Percentiles rank a stretch among this genome's conserved stretches.
These are phyloP conservation scores for Boletus subcaerulescens DNA, from an alignment of 768 basidiomycete genomes.

Conservation along the genomic window DNA sequence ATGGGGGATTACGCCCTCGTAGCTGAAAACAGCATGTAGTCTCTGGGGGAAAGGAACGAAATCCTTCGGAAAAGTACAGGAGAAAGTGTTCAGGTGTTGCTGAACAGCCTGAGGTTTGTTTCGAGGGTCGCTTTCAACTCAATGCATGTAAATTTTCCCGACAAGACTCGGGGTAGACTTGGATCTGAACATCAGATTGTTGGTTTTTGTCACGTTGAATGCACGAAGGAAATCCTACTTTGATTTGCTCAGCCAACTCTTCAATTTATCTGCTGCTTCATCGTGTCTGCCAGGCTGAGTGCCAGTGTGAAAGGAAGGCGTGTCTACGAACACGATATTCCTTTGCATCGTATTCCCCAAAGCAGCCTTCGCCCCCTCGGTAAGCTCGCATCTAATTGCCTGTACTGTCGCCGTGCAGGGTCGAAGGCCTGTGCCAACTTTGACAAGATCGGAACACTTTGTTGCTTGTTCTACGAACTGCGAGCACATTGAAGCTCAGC, in stretches of 20 bases:
- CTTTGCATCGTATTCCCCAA: neutral
- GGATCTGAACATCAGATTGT: slow-evolving; percentile 4
- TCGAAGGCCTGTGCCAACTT: neutral
- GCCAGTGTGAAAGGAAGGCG: slow-evolving; percentile 13
- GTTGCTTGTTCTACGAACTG: slow-evolving; percentile 14
- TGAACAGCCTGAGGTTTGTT: neutral
- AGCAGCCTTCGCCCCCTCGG: neutral
- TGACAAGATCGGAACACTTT: neutral
- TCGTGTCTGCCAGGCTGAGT: neutral
- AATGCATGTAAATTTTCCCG: slow-evolving; percentile 18
- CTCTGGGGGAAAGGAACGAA: neutral
- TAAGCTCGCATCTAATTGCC: slow-evolving; percentile 15
- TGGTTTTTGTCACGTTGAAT: neutral
- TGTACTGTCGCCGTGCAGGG: neutral
- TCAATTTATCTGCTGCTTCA: neutral
- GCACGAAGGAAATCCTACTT: neutral
- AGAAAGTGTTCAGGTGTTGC: slow-evolving; percentile 7
- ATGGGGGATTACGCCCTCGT: rapidly evolving
- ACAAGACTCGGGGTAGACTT: neutral
- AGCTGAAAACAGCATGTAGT: slow-evolving; percentile 12
- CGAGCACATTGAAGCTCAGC: neutral
- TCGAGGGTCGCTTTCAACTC: neutral
- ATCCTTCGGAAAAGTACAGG: neutral
- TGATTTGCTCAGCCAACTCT: slow-evolving; percentile 4
- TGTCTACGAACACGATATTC: slow-evolving; percentile 23